phyloP scores from a whole-genome alignment of 257 asterid species.

The Ajuga chamaepitys region DNA sequence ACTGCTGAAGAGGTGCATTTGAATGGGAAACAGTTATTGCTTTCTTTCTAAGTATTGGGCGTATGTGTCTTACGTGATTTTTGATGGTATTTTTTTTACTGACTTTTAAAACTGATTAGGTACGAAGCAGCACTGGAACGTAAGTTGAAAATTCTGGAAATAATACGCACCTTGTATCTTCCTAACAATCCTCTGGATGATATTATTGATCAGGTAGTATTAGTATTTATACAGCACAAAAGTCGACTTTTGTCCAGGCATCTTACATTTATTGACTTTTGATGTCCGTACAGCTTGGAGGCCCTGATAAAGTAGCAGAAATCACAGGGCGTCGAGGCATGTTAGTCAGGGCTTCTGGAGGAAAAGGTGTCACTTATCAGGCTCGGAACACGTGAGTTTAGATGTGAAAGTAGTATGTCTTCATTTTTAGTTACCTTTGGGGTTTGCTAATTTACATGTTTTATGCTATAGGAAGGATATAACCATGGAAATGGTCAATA shows the following conservation, averaged over 20 bases:
- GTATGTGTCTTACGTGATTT: slow-evolving; percentile 2
- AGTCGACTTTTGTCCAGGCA: not conserved
- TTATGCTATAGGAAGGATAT: slow-evolving; percentile 67
- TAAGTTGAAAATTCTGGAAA: slow-evolving; percentile 58
- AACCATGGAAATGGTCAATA: slow-evolving; percentile 97
- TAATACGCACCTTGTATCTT: slow-evolving; percentile 85
- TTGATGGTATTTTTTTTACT: slow-evolving; percentile 6
- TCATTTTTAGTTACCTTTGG: slow-evolving; percentile 9
- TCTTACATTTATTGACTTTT: slow-evolving; percentile 14
- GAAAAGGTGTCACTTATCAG: slow-evolving; percentile 96
- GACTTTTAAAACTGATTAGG: slow-evolving; percentile 34
- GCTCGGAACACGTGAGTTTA: slow-evolving; percentile 90
- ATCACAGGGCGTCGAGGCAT: slow-evolving; percentile 96
- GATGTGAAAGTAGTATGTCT: slow-evolving; percentile 6
- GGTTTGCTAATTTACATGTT: slow-evolving; percentile 19
- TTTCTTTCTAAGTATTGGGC: not conserved
- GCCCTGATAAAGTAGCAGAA: slow-evolving; percentile 95
- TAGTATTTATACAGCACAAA: not conserved
- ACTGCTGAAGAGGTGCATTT: slow-evolving; percentile 54
- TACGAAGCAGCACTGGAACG: slow-evolving; percentile 82
- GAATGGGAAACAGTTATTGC: not conserved
- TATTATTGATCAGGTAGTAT: slow-evolving; percentile 84
- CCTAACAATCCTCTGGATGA: slow-evolving; percentile 99
- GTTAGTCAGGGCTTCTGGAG: slow-evolving; percentile 86
- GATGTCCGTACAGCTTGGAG: slow-evolving; percentile 69